Percentiles rank a stretch among this genome's conserved stretches.
Conservation (phyloP, 306 rosid species). For the Cicer yamashitae region DNA sequence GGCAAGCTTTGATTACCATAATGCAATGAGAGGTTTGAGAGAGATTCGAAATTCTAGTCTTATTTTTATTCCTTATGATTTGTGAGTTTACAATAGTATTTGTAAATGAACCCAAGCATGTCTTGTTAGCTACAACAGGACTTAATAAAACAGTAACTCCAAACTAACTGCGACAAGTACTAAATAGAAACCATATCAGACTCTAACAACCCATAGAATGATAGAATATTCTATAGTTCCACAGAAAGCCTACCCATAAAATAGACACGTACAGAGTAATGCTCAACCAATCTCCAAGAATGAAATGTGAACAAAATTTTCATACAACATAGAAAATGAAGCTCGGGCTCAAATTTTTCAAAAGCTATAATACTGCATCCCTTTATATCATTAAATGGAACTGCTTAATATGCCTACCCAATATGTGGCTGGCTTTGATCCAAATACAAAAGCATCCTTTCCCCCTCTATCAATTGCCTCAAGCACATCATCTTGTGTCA, state of each 20-base stretch:
- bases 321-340: slow-evolving; percentile 30
- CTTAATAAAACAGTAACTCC: not conserved
- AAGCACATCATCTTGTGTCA: slow-evolving; percentile 68
- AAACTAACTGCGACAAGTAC: not conserved
- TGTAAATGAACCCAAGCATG: not conserved
- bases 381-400: slow-evolving; percentile 16
- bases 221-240: not conserved
- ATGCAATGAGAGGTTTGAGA: not conserved
- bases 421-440: slow-evolving; percentile 82
- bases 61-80: not conserved
- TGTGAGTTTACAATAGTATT: slow-evolving; percentile 5
- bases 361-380: not conserved
- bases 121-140: slow-evolving; percentile 8
- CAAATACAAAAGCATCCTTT: slow-evolving; percentile 64
- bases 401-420: slow-evolving; percentile 68
- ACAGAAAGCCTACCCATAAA: slow-evolving; percentile 3
- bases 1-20: not conserved
- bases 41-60: not conserved
- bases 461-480: slow-evolving; percentile 92
- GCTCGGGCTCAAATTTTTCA: slow-evolving; percentile 7
- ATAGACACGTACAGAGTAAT: not conserved
- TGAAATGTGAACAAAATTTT: slow-evolving; percentile 19
- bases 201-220: not conserved
- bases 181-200: slow-evolving; percentile 13
- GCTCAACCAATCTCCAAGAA: slow-evolving; percentile 17